Base-by-base conservation (phyloP, 2,329 filamentous ascomycete genomes). In the Xylariaceae sp. region DNA sequence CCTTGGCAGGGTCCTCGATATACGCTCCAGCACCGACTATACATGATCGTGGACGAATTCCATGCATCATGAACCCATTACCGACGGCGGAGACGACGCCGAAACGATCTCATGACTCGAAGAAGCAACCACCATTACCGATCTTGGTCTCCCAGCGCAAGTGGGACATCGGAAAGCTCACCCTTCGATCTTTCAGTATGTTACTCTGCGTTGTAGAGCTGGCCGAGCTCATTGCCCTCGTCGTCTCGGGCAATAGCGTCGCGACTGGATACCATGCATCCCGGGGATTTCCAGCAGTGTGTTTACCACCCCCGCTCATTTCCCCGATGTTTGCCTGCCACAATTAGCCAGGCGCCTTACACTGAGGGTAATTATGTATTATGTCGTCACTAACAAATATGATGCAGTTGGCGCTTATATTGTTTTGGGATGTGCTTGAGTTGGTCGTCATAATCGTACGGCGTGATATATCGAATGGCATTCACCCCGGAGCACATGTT, bases 401-500 rank as follows among this genome's bases (percentile, higher is more conserved):
- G 17, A 33, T 42, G 14, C 36, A 59, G 62, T 42, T 51, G 0
- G 30, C 48, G 10, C 14, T 18, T 12, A 46, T 46, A 6, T 41
- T 61, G 19, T 6, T 55, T 7, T 66, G 62, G 63, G 60, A 66
- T 42, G 27, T 54, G 27, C 41, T 48, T 38, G 62, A 66, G 40
- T 60, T 63, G 33, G 32, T 63, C 17, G 57, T 58, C 7, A 52
- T 63, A 5, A 55, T 56, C 33, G 50, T 50, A 14, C 60, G 59
- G 6, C 52, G 52, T 18, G 58, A 57, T 30, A 39, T 38, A 2
- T 44, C 44, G 1, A 53, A 53, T 36, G 63, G 62, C 47, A 52
- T 66, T 43, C 51, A 56, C 11, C 52, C 62, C 11, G 62, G 58
- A 14, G 61, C 57, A 5, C 63, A 63, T 15, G 61, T 66, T 36